These are phyloP conservation scores for Globisporangium spinosum DNA, from an alignment of 352 stramenopile genomes.

Conservation along the genomic window DNA sequence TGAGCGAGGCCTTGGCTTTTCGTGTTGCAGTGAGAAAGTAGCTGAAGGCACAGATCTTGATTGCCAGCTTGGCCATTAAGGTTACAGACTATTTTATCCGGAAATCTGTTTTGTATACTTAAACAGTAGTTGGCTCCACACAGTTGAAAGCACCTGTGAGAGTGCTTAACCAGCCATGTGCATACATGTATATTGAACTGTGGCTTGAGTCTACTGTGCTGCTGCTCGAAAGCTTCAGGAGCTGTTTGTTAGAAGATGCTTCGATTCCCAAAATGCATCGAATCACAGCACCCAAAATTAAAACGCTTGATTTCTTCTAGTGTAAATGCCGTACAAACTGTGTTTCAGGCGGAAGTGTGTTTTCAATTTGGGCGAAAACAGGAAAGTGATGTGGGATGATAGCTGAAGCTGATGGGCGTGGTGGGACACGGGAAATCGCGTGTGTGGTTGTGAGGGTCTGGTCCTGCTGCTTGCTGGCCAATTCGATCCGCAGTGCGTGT, in stretches of 20 bases:
- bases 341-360: neutral
- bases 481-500: neutral
- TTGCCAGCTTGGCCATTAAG: too few relatives aligned
- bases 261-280: neutral
- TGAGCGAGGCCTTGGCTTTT: neutral
- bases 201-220: neutral
- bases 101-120: neutral
- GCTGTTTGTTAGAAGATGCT: constrained; percentile 1
- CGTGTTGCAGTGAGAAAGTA: neutral
- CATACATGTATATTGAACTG: neutral
- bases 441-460: neutral
- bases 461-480: neutral
- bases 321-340: neutral
- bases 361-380: neutral
- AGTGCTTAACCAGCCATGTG: neutral
- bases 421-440: neutral
- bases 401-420: neutral
- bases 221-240: neutral
- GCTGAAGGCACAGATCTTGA: neutral
- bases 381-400: neutral
- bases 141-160: neutral
- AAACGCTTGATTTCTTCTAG: neutral
- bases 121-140: too few relatives aligned
- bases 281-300: neutral
- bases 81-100: neutral